Conservation (phyloP, 768 basidiomycete genomes). For the Clavulina sp. region DNA sequence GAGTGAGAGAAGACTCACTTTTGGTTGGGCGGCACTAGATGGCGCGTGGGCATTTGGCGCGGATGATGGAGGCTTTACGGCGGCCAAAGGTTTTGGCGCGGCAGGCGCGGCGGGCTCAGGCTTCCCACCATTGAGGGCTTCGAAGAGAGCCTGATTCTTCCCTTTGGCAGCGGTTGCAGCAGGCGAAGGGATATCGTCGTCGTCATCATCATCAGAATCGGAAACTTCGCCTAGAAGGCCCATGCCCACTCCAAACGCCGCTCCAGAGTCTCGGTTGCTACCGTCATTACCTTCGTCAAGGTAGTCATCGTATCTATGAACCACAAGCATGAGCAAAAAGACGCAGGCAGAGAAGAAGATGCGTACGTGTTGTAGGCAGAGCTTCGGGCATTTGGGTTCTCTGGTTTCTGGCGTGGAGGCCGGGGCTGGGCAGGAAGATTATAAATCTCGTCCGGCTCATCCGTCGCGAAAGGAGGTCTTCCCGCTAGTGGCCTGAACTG, state of each 20-base stretch:
- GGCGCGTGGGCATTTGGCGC: no score
- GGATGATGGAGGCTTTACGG: no score
- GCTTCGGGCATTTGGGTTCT: neutral
- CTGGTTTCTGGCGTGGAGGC: neutral
- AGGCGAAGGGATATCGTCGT: neutral
- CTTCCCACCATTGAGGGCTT: slow-evolving; percentile 3
- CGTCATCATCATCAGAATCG: slow-evolving; percentile 6
- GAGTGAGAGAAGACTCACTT: no score
- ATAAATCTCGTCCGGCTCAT: slow-evolving; percentile 9
- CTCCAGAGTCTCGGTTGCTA: slow-evolving; percentile 5
- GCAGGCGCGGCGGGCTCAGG: neutral
- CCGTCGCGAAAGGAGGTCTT: slow-evolving; percentile 10
- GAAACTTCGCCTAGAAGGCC: slow-evolving; percentile 6
- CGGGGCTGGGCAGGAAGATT: neutral
- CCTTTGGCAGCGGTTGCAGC: slow-evolving; percentile 1
- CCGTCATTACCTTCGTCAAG: neutral
- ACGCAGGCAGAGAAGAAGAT: neutral
- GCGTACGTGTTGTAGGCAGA: slow-evolving; percentile 10
- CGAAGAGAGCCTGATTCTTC: slow-evolving; percentile 10
- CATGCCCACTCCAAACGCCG: slow-evolving; percentile 8
- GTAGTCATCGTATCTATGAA: neutral
- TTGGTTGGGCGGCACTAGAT: no score
- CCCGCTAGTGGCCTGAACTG: slow-evolving; percentile 8
- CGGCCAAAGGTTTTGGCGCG: no score
- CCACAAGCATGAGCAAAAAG: neutral